A percentile compares a stretch with the other conserved stretches of the same genome.
phyloP scores from a whole-genome alignment of 2,329 filamentous ascomycete species.

The Pseudophaeomoniella oleicola region DNA sequence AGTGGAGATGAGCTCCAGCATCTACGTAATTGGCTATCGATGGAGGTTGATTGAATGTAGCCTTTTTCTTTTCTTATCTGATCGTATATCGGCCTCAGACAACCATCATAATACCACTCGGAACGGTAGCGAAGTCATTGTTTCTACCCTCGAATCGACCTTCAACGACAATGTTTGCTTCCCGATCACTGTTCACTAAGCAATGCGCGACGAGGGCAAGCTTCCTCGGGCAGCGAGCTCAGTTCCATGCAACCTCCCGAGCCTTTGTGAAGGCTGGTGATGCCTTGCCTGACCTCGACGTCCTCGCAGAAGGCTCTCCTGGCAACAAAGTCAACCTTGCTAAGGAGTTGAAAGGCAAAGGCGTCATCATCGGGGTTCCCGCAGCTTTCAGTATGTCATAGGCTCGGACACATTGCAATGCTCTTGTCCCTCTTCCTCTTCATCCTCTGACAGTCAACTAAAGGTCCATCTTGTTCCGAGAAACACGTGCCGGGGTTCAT shows the following conservation, averaged over 20 bases:
- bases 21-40: too few relatives aligned
- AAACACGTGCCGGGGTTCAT: constrained; percentile 78
- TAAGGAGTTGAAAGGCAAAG: constrained; percentile 59
- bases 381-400: constrained; percentile 50
- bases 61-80: too few relatives aligned
- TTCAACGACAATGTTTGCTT: not conserved
- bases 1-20: too few relatives aligned
- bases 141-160: too few relatives aligned
- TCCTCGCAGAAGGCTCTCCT: constrained; percentile 67
- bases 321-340: constrained; percentile 83
- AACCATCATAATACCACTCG: too few relatives aligned
- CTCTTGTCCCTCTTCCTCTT: constrained; percentile 1
- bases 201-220: not conserved
- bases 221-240: not conserved
- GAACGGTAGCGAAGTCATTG: too few relatives aligned
- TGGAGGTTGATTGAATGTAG: too few relatives aligned
- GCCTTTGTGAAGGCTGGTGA: constrained; percentile 61
- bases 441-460: not conserved
- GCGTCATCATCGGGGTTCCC: constrained; percentile 72
- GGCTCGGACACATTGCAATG: too few relatives aligned
- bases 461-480: constrained; percentile 48
- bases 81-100: too few relatives aligned
- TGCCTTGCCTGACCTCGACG: constrained; percentile 56
- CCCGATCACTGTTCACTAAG: not conserved
- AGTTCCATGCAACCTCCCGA: not conserved